Evolutionary conservation across 148 eudicot genomes (phyloP).

Genomic region (Mesembryanthemum crystallinum): DNA sequence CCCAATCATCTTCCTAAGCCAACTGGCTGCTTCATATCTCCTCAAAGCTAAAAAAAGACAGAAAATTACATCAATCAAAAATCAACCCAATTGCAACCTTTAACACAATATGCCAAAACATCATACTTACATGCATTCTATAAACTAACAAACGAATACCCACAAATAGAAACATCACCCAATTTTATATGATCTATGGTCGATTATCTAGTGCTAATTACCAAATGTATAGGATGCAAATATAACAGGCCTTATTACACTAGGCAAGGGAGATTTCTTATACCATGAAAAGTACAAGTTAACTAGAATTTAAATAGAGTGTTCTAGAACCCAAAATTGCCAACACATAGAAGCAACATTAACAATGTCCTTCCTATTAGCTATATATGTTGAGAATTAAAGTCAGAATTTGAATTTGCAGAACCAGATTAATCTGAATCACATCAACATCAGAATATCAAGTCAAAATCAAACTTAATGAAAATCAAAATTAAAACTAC

Average conservation of each 20-base stretch:
- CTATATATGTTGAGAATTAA: background rate
- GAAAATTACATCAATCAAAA: constrained; percentile 14
- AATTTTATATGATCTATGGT: background rate
- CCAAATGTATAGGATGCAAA: background rate
- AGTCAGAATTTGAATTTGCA: background rate
- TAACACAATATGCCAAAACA: background rate
- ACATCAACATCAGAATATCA: background rate
- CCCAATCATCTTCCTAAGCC: constrained; percentile 89
- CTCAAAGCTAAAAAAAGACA: constrained; percentile 35
- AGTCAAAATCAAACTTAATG: background rate
- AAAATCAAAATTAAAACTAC: background rate
- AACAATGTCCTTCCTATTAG: background rate
- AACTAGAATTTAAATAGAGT: background rate
- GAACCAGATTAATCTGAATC: background rate
- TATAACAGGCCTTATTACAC: background rate
- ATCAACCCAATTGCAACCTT: constrained; percentile 15
- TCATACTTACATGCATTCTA: background rate
- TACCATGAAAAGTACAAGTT: background rate
- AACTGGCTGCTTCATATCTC: constrained; percentile 87
- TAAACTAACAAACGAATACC: background rate
- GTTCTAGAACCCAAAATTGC: background rate
- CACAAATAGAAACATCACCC: background rate
- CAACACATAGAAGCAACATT: background rate
- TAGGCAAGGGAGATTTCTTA: background rate
- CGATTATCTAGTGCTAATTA: background rate